Percentiles rank a stretch among this genome's conserved stretches.
Conservation (phyloP, 495 filamentous ascomycete genomes). For the Saxophila tyrrhenica region DNA sequence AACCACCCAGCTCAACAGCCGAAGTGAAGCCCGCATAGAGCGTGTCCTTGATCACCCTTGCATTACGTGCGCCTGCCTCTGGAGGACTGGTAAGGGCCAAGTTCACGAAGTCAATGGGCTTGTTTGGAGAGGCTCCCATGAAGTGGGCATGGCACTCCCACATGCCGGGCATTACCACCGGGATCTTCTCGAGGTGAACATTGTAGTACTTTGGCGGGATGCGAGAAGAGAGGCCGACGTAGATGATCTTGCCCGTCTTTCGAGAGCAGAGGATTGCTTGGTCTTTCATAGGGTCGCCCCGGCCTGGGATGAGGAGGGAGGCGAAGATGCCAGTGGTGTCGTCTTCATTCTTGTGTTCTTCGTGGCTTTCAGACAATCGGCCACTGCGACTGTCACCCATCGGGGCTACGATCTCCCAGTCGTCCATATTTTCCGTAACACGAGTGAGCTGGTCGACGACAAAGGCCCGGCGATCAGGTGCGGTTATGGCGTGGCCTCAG, state of each 20-base stretch:
- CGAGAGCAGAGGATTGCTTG: constrained; percentile 11
- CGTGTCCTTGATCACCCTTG: constrained; percentile 3
- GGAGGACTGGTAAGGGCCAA: constrained; percentile 2
- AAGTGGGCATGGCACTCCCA: constrained; percentile 22
- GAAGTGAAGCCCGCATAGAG: constrained; percentile 34
- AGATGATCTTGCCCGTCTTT: constrained; percentile 9
- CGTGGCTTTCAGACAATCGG: background rate
- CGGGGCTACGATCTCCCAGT: background rate
- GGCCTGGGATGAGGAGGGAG: constrained; percentile 14
- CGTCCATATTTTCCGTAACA: background rate
- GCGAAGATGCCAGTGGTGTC: background rate
- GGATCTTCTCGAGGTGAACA: constrained; percentile 8
- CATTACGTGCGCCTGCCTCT: constrained; percentile 14
- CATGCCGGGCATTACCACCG: constrained; percentile 20
- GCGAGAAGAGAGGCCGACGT: constrained; percentile 5
- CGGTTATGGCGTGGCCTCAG: no score
- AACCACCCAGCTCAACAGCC: constrained; percentile 38
- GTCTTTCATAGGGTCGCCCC: constrained; percentile 13
- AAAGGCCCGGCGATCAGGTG: no score
- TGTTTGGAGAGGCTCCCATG: constrained; percentile 8
- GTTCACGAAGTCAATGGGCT: constrained; percentile 2
- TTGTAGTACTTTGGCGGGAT: constrained; percentile 8
- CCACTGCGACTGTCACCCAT: background rate
- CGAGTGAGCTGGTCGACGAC: no score
- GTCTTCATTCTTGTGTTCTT: background rate